Conservation (phyloP, 805 yeast genomes). For the Lipomyces anomalus region DNA sequence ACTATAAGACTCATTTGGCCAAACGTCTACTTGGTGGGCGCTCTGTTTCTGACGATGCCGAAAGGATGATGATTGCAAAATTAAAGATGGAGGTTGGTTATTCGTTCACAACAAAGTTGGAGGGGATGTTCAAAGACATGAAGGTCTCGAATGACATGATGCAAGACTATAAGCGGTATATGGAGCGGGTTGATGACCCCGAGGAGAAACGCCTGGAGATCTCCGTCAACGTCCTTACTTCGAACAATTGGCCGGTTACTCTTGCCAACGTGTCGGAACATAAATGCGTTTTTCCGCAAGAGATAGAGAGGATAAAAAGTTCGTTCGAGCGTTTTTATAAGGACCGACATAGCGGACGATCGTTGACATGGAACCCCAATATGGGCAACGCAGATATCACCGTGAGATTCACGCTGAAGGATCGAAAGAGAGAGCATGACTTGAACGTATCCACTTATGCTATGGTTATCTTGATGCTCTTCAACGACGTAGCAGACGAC, state of each 20-base stretch:
- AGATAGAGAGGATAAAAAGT: constrained; percentile 39
- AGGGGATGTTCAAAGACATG: constrained; percentile 83
- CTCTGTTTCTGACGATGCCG: constrained; percentile 52
- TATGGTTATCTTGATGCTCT: constrained; percentile 69
- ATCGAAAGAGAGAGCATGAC: constrained; percentile 65
- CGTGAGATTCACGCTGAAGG: constrained; percentile 44
- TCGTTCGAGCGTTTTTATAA: constrained; percentile 50
- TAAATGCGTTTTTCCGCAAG: constrained; percentile 37
- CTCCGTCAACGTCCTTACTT: constrained; percentile 52
- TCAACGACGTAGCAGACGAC: constrained; percentile 46
- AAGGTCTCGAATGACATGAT: constrained; percentile 49
- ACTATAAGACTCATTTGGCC: constrained; percentile 80
- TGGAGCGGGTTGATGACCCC: constrained; percentile 25
- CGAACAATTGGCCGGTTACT: constrained; percentile 64
- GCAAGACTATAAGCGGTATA: constrained; percentile 21
- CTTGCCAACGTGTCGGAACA: constrained; percentile 31
- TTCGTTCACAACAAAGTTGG: constrained; percentile 69
- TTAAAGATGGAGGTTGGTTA: constrained; percentile 74
- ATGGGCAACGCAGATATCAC: constrained; percentile 68
- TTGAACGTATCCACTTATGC: constrained; percentile 76
- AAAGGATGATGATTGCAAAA: constrained; percentile 59
- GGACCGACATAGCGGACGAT: constrained; percentile 51
- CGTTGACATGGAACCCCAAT: constrained; percentile 65
- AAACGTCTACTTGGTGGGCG: constrained; percentile 58
- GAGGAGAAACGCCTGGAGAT: constrained; percentile 36